Evolutionary conservation across 2,329 filamentous ascomycete genomes (phyloP).

Genomic region (Ophiostoma ulmi): DNA sequence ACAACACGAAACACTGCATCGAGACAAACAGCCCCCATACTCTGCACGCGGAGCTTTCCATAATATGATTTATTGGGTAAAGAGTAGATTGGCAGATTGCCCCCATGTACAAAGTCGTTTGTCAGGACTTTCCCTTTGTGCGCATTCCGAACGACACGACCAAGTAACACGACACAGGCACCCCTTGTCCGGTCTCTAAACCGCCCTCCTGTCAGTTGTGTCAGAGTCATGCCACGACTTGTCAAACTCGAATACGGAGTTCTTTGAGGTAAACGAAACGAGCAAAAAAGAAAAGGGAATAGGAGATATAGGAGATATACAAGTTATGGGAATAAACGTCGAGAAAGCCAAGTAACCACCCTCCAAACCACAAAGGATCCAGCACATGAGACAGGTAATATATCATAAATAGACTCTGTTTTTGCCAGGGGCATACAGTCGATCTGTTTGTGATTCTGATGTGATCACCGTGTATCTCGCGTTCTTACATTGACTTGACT

Average conservation of each 20-base stretch:
- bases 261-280: not conserved
- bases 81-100: not conserved
- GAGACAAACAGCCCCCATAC: not conserved
- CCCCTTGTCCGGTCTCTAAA: not conserved
- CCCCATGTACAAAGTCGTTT: not conserved
- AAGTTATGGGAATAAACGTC: not conserved
- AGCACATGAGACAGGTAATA: constrained; percentile 1
- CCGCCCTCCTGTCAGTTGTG: not conserved
- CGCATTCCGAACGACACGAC: too few relatives aligned
- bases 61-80: not conserved
- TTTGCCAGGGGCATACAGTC: not conserved
- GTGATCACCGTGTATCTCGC: not conserved
- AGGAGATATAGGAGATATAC: not conserved
- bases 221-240: not conserved
- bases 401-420: not conserved
- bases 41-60: not conserved
- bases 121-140: not conserved
- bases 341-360: not conserved
- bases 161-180: too few relatives aligned
- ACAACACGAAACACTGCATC: constrained; percentile 1
- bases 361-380: not conserved
- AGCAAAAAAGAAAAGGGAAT: not conserved
- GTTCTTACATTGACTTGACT: not conserved
- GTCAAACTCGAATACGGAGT: not conserved
- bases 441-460: constrained; percentile 1